phyloP scores from a whole-genome alignment of 139 green algal species.

The Micractinium sp. region DNA sequence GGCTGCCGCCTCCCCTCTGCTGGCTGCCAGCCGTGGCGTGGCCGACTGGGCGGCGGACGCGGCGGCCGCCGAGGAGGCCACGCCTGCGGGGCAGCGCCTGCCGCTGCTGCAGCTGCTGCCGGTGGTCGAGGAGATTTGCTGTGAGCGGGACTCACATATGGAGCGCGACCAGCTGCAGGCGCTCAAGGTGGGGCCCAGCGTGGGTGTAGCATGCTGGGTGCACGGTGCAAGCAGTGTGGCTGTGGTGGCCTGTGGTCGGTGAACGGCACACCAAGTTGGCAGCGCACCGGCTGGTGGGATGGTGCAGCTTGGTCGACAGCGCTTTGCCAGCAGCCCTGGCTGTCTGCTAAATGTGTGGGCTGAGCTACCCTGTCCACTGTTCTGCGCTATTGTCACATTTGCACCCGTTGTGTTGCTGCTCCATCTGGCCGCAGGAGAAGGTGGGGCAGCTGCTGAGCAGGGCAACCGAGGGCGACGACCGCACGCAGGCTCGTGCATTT shows the following conservation, averaged over 20 bases:
- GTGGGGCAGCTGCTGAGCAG: background rate
- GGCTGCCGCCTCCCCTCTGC: constrained; percentile 16
- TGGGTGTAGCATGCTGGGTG: no score
- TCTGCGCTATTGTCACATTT: background rate
- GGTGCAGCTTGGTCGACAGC: background rate
- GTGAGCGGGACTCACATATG: constrained; percentile 18
- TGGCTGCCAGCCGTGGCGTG: constrained; percentile 19
- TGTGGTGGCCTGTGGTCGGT: no score
- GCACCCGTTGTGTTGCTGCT: background rate
- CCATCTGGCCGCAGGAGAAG: background rate
- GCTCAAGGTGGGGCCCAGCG: constrained; percentile 3
- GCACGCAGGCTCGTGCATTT: constrained; percentile 1
- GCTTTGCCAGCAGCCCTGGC: background rate
- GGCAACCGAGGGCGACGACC: background rate
- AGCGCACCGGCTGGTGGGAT: no score
- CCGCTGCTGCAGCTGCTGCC: constrained; percentile 29
- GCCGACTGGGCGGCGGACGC: constrained; percentile 22
- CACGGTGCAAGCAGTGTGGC: no score
- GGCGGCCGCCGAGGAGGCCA: background rate
- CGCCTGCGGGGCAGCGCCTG: constrained; percentile 13
- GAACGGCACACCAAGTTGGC: no score
- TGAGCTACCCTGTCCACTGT: no score
- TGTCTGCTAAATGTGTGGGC: no score
- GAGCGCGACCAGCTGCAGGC: background rate
- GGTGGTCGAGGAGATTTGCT: background rate